A percentile compares a stretch with the other conserved stretches of the same genome.
These are phyloP conservation scores for Chlorella sp. DNA, from an alignment of 139 green algal genomes.

Conservation along the genomic window DNA sequence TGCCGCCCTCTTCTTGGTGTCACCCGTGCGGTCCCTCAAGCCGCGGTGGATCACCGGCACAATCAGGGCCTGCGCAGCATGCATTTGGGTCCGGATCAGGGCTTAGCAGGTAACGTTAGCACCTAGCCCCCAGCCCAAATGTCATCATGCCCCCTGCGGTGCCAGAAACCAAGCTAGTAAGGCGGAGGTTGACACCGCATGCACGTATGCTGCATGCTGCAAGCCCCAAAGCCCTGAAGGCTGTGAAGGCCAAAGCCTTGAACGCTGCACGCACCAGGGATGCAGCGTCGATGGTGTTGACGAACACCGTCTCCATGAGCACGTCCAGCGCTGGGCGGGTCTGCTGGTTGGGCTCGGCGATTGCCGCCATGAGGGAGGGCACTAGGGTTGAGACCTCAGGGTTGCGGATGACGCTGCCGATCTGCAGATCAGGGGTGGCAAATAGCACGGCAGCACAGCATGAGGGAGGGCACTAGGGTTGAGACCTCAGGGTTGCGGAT, in stretches of 20 bases:
- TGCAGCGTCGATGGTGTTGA: slow-evolving; percentile 93
- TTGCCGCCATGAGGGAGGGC: slow-evolving; percentile 75
- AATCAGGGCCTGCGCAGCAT: slow-evolving; percentile 83
- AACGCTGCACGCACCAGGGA: slow-evolving; percentile 41
- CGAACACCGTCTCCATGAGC: slow-evolving; percentile 86
- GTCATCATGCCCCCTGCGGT: too few relatives aligned
- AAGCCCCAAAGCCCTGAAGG: not conserved
- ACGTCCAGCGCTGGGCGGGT: slow-evolving; percentile 50
- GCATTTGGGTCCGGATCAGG: too few relatives aligned
- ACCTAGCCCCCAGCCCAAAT: too few relatives aligned
- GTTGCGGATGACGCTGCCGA: slow-evolving; percentile 91
- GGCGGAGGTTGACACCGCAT: too few relatives aligned
- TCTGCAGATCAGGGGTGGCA: too few relatives aligned
- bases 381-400: slow-evolving; percentile 86
- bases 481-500: slow-evolving; percentile 93
- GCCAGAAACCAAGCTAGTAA: too few relatives aligned
- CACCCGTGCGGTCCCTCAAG: slow-evolving; percentile 80
- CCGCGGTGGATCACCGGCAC: slow-evolving; percentile 88
- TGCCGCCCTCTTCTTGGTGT: slow-evolving; percentile 89
- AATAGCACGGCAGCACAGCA: too few relatives aligned
- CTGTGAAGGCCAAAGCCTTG: not conserved
- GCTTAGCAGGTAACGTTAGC: too few relatives aligned
- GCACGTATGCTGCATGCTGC: too few relatives aligned
- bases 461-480: slow-evolving; percentile 70
- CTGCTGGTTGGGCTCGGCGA: slow-evolving; percentile 76